Evolutionary conservation across 139 green algal genomes (phyloP).

Genomic region (Pseudopediastrum boryanum): DNA sequence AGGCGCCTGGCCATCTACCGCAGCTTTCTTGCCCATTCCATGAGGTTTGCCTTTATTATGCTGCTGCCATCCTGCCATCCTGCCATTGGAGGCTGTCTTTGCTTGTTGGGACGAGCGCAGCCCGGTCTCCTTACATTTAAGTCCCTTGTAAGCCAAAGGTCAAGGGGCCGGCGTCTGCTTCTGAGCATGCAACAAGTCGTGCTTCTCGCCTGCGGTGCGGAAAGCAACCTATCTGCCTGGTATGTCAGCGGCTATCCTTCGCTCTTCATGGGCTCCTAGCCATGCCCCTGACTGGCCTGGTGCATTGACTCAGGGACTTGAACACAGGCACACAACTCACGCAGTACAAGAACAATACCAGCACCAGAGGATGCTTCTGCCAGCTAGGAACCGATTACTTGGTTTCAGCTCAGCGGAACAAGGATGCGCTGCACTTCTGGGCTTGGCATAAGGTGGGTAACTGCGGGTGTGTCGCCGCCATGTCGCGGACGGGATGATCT

Average conservation of each 20-base stretch:
- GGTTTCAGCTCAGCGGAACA: slow-evolving; percentile 60
- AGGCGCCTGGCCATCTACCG: no score
- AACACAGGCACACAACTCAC: slow-evolving; percentile 64
- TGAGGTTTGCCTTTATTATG: no score
- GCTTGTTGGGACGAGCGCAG: no score
- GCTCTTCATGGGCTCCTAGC: background rate
- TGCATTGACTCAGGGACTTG: slow-evolving; percentile 82
- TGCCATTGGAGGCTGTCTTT: no score
- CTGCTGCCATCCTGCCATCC: no score
- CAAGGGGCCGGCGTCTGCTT: no score
- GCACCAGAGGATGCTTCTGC: slow-evolving; percentile 52
- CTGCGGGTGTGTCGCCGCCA: no score
- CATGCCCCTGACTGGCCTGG: background rate
- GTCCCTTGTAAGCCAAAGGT: no score
- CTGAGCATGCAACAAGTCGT: slow-evolving; percentile 55
- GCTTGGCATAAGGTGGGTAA: slow-evolving; percentile 77
- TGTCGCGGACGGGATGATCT: no score
- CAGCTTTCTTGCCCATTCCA: no score
- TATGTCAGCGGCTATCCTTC: slow-evolving; percentile 1
- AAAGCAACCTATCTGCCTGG: slow-evolving; percentile 53
- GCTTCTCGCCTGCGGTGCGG: slow-evolving; percentile 52
- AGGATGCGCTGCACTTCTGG: slow-evolving; percentile 78
- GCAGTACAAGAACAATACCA: slow-evolving; percentile 67
- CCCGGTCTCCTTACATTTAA: no score
- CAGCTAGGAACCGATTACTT: slow-evolving; percentile 75